Base-by-base conservation (phyloP, 345 rosid genomes). In the Ricinus communis region DNA sequence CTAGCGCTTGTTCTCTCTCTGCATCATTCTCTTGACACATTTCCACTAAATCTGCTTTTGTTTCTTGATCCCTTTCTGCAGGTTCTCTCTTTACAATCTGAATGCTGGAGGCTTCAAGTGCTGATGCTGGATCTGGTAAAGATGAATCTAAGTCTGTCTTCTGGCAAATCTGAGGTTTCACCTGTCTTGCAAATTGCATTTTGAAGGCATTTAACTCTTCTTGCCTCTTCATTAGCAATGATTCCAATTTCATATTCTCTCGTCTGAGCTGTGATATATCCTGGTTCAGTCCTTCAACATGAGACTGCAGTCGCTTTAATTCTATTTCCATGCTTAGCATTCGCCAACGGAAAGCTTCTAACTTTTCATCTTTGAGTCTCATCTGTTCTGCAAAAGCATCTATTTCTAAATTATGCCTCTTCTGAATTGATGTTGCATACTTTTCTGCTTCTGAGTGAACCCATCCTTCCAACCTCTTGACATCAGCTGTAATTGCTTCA, bases 301-400 rank as follows among this genome's bases (percentile, higher is more conserved):
- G 87, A 71, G 96, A 82, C 75, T 83, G 85, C 74, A 89, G 70
- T 56, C 84, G 83, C 84, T 86, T 89, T 56, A 90, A 82, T 79
- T 95, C 99, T 55, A 89, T 71, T 66, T 95, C 97, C 85, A 82
- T 82, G 83, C 93, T 88, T 80, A 89, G 80, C 70, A 86, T 65
- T 77, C 76, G 83, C 96, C 90, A 85, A n/a, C 84, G 91, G 45
- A 77, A 81, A 61, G 85, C 85, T 83, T 92, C 97, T 64, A 92
- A 68, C 65, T 87, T 92, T 77, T 95, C 96, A 62, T 90, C 96
- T 79, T 90, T 90, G 55, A 85, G 76, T 70, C 96, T 85, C 88
- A 91, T 80, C 72, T 87, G 87, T 74, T 91, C 90, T 10, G 83
- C 85, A 80, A 86, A 89, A 36, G 87, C 93, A 41, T 85, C 90